Percentiles rank a stretch among this genome's conserved stretches.
These are phyloP conservation scores for Elsinoe necatrix DNA, from an alignment of 2,329 filamentous ascomycete genomes.

Conservation along the genomic window DNA sequence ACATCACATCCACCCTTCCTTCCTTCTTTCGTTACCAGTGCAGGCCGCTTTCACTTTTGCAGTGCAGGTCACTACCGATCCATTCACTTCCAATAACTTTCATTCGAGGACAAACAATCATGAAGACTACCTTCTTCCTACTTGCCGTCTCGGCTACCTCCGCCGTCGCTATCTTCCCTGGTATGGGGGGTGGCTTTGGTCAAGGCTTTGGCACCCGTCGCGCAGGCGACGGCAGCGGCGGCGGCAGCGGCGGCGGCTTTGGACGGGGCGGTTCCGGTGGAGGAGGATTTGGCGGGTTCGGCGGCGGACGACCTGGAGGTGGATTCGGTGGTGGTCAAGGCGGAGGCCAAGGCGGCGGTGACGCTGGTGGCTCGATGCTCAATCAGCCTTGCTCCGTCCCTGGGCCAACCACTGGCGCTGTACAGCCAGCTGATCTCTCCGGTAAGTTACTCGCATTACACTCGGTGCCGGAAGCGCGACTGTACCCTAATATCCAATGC, in stretches of 20 bases:
- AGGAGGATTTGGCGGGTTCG: not conserved
- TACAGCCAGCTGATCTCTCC: not conserved
- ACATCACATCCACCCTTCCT: not conserved
- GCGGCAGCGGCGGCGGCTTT: not conserved
- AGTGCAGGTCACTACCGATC: not conserved
- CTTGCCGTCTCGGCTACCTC: not conserved
- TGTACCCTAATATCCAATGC: no score
- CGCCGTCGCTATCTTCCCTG: not conserved
- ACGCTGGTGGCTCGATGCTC: not conserved
- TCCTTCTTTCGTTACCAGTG: not conserved
- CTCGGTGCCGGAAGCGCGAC: no score
- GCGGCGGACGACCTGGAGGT: not conserved
- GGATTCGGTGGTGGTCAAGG: not conserved
- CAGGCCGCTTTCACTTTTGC: not conserved
- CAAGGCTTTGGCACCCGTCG: not conserved
- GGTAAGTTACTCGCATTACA: not conserved
- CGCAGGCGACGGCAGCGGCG: not conserved
- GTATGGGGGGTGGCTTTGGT: not conserved
- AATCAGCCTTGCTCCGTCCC: constrained; percentile 2
- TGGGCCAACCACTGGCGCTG: not conserved
- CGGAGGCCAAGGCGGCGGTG: not conserved
- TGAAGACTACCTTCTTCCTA: not conserved
- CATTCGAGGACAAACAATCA: not conserved
- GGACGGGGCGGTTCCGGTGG: not conserved
- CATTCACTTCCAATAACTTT: not conserved